A percentile compares a stretch with the other conserved stretches of the same genome.
These are phyloP conservation scores for Starmerella vaccinii DNA, from an alignment of 805 yeast species.

Conservation along the genomic window DNA sequence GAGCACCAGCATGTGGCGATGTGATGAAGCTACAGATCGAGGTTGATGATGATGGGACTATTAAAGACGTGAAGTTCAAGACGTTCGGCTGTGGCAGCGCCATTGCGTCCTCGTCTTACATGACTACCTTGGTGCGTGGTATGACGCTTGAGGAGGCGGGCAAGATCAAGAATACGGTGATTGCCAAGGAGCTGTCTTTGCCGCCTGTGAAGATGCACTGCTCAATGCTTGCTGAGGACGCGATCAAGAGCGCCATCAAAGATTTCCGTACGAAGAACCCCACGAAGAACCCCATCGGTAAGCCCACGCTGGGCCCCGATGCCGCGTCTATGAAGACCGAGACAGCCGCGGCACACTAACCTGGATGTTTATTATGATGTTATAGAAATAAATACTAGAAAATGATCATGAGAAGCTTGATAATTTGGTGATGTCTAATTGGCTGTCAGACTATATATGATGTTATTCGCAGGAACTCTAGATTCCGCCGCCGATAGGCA, in stretches of 20 bases:
- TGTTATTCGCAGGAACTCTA: too few species aligned
- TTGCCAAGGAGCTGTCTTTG: constrained; percentile 85
- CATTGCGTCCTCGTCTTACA: constrained; percentile 89
- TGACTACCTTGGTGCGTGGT: constrained; percentile 91
- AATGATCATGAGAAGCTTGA: not conserved
- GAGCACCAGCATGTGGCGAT: constrained; percentile 99
- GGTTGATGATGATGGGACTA: constrained; percentile 84
- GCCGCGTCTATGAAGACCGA: constrained; percentile 29
- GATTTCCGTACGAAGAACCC: constrained; percentile 80
- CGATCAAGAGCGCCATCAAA: constrained; percentile 92
- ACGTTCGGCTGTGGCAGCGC: constrained; percentile 99
- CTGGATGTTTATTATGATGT: not conserved
- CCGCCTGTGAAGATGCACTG: constrained; percentile 98
- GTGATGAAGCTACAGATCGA: constrained; percentile 95
- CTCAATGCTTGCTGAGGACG: constrained; percentile 98
- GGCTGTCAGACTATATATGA: too few species aligned
- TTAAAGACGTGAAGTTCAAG: constrained; percentile 91
- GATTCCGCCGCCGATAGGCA: not conserved
- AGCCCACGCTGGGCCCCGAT: constrained; percentile 49
- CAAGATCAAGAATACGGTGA: constrained; percentile 81
- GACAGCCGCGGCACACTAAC: not conserved
- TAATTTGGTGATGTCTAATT: too few species aligned
- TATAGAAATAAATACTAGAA: not conserved
- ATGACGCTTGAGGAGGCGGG: constrained; percentile 90
- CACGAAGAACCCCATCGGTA: constrained; percentile 34